Base-by-base conservation (phyloP, 2,329 filamentous ascomycete genomes). In the Colletotrichum phormii region DNA sequence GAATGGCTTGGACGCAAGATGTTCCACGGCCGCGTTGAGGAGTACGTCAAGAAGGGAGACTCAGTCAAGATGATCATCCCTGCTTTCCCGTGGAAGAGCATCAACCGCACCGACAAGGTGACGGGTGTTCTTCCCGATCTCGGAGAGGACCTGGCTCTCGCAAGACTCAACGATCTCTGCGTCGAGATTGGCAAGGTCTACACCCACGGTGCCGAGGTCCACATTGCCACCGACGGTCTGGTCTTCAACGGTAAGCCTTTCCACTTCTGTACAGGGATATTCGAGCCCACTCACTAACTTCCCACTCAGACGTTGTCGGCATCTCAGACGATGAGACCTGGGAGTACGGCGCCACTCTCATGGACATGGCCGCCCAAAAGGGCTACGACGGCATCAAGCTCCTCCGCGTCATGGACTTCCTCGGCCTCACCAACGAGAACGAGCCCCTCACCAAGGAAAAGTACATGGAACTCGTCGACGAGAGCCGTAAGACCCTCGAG, bases 171-270 rank as follows among this genome's bases (percentile, higher is more conserved):
- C 55, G 78, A 78, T 0, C 75, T 86, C 29, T 85, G 83, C 55
- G 78, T 79, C 22, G 79, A 79, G 31, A 82, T 86, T n/a, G 76
- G 75, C 11, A 77, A 79, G 11, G 73, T 84, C 2, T 85, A 86
- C 68, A 73, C 77, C 12, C 81, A 80, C 18, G 84, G 83, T 5
- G 84, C 83, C 3, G 77, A 83, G 51, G 77, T 85, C 1, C 78
- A 81, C 66, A 84, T 86, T 51, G 81, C 80, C 37, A 84, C 84
- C 0, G 84, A 86, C 67, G 84, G 84, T 0, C 78, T 85, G 2
- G 81, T 85, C 1, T 86, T 73, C 24, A 74, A 74, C 35, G 73
- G 72, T 74, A 63, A 37, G 29, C 18, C 26, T 5, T 55, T 11
- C 15, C 13, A 1, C 12, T 15, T 6, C 5, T 18, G 5, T 1